Conservation (phyloP, 352 stramenopile genomes). For the Pythium sukuiense region DNA sequence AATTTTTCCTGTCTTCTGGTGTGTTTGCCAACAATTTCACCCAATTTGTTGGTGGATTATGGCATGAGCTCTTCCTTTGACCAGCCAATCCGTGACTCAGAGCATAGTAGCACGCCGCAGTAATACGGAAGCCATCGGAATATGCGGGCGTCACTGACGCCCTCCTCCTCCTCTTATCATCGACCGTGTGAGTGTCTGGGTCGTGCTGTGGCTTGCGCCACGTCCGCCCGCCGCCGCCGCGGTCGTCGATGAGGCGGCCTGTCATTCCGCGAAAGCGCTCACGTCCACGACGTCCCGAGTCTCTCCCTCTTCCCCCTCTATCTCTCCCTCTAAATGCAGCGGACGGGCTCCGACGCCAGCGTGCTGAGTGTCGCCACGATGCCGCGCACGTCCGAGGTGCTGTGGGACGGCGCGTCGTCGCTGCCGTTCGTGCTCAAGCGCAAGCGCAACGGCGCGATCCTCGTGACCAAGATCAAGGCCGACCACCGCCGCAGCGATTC, state of each 20-base stretch:
- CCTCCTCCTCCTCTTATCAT: too few species aligned
- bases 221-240: too few species aligned
- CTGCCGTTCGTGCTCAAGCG: slow-evolving; percentile 78
- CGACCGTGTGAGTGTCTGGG: too few species aligned
- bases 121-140: background rate
- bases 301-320: too few species aligned
- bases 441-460: slow-evolving; percentile 66
- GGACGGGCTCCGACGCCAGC: slow-evolving; percentile 30
- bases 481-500: slow-evolving; percentile 10
- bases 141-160: too few species aligned
- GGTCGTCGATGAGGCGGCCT: too few species aligned
- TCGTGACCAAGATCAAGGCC: slow-evolving; percentile 58
- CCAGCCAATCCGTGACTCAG: background rate
- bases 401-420: slow-evolving; percentile 56
- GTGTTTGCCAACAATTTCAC: background rate
- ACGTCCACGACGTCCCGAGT: background rate
- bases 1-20: background rate
- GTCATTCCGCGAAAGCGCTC: too few species aligned
- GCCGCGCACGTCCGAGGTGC: slow-evolving; percentile 62
- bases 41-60: background rate
- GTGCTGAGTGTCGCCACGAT: slow-evolving; percentile 29
- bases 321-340: background rate
- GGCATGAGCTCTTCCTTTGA: background rate
- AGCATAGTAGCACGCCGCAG: background rate
- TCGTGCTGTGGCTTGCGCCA: too few species aligned